A percentile compares a stretch with the other conserved stretches of the same genome.
Conservation (phyloP, 2,329 filamentous ascomycete genomes). For the Fusarium scirpi region DNA sequence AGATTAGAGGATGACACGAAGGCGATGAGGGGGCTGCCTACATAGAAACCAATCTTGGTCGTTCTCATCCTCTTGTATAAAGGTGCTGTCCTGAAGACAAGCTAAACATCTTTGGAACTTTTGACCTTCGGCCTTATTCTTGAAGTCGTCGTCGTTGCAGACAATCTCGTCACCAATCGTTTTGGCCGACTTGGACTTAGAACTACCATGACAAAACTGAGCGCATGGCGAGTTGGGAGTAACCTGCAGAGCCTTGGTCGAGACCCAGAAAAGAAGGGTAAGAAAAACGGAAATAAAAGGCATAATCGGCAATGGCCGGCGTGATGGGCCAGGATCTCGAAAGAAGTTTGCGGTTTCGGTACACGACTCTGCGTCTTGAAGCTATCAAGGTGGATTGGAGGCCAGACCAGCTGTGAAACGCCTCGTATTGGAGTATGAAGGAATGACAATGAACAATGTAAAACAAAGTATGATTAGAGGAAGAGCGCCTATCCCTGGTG, state of each 20-base stretch:
- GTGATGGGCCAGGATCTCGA: constrained; percentile 12
- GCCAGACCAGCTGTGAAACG: constrained; percentile 41
- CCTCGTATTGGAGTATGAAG: constrained; percentile 5
- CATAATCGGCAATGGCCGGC: constrained; percentile 8
- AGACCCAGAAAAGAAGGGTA: constrained; percentile 12
- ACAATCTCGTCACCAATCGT: constrained; percentile 60
- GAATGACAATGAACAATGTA: neutral
- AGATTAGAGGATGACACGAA: neutral
- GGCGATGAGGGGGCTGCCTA: constrained; percentile 51
- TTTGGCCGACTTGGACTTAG: constrained; percentile 60
- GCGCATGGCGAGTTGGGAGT: constrained; percentile 67
- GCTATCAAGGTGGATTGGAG: constrained; percentile 13
- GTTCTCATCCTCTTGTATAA: constrained; percentile 59
- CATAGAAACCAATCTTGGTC: constrained; percentile 69
- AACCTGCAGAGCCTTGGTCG: constrained; percentile 60
- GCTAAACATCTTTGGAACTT: constrained; percentile 64
- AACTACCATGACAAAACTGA: constrained; percentile 60
- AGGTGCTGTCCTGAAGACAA: constrained; percentile 66
- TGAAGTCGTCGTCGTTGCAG: constrained; percentile 61
- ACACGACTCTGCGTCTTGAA: neutral
- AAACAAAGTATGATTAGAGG: constrained; percentile 2
- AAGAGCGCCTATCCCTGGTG: constrained; percentile 23
- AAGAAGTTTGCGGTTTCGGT: constrained; percentile 12
- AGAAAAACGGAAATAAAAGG: constrained; percentile 10
- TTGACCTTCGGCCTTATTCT: constrained; percentile 53